Conservation (phyloP, 75 land plant genomes). For the Isoetes taiwanensis region DNA sequence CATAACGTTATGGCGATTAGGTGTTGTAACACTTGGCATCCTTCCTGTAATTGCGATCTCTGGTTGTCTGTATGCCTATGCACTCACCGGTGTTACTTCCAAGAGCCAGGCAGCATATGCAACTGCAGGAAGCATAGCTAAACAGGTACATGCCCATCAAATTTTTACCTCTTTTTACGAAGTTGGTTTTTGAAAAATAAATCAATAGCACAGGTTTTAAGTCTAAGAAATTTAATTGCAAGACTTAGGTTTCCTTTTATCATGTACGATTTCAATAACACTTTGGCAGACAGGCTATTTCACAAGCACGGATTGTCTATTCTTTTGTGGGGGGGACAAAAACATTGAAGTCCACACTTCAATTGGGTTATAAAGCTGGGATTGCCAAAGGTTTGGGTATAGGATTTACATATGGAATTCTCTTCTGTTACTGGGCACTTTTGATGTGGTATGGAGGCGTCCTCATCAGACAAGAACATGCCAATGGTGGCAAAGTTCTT, state of each 20-base stretch:
- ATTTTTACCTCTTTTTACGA: too few species aligned
- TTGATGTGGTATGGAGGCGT: conserved; percentile 3
- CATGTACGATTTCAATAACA: too few species aligned
- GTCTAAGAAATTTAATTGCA: too few species aligned
- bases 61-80: neutral
- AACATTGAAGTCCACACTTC: neutral
- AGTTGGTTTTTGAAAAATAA: too few species aligned
- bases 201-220: too few species aligned
- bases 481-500: neutral
- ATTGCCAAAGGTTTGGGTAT: neutral
- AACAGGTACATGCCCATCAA: too few species aligned
- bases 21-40: conserved; percentile 1
- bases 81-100: neutral
- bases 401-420: neutral
- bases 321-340: neutral
- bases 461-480: neutral
- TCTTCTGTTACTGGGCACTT: neutral
- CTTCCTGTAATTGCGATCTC: neutral
- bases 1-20: neutral
- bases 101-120: neutral
- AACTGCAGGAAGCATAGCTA: neutral
- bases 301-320: neutral
- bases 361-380: neutral
- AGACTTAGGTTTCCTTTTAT: too few species aligned
- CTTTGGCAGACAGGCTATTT: too few species aligned